Conservation (phyloP, 2,329 filamentous ascomycete genomes). For the Rhexocercosporidium sp. region DNA sequence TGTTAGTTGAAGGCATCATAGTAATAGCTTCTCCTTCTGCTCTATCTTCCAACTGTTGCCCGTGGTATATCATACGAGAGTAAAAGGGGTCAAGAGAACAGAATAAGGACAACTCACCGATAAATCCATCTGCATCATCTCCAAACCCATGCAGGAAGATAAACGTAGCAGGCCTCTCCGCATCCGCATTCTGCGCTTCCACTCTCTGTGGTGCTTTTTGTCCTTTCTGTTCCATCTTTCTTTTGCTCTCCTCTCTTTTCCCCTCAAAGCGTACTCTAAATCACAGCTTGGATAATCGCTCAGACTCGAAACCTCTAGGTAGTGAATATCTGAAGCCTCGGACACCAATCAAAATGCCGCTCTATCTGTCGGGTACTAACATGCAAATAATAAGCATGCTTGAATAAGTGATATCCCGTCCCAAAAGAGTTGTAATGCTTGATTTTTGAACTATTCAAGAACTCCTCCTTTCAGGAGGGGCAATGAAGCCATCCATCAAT, state of each 20-base stretch:
- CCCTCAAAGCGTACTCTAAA: neutral
- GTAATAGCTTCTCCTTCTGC: too few relatives aligned
- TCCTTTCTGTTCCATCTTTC: neutral
- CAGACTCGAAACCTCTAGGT: neutral
- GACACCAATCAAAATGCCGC: too few relatives aligned
- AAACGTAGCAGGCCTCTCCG: slow-evolving; percentile 87
- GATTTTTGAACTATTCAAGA: too few relatives aligned
- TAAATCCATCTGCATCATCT: slow-evolving; percentile 79
- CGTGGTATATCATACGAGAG: neutral
- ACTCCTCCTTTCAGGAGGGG: neutral
- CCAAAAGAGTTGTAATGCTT: too few relatives aligned
- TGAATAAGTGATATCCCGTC: too few relatives aligned
- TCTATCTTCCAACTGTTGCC: too few relatives aligned
- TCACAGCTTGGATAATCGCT: neutral
- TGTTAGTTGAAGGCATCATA: neutral
- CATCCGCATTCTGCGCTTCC: slow-evolving; percentile 54
- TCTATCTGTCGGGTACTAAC: too few relatives aligned
- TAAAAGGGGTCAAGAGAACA: neutral
- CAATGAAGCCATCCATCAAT: neutral
- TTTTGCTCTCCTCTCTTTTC: neutral
- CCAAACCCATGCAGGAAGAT: slow-evolving; percentile 92
- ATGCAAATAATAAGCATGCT: too few relatives aligned
- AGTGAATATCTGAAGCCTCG: neutral
- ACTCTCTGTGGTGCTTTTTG: slow-evolving; percentile 26
- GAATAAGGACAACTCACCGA: slow-evolving; percentile 45